These are phyloP conservation scores for Candida wancherniae DNA, from an alignment of 805 yeast genomes.

Conservation along the genomic window DNA sequence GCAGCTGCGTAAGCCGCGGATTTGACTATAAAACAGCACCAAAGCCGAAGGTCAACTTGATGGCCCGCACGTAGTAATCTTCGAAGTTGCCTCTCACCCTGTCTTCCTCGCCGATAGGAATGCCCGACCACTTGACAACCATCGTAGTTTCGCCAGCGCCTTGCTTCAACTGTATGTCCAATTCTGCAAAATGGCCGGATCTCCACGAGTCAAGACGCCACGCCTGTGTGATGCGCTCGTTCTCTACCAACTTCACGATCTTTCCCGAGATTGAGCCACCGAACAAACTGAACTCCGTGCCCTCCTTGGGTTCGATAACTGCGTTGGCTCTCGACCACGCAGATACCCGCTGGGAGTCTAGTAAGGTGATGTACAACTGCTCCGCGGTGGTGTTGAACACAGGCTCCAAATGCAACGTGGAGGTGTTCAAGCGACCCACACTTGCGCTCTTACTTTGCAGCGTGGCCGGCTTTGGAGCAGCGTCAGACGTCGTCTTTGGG, in stretches of 20 bases:
- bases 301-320: constrained; percentile 48
- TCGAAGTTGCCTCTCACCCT: constrained; percentile 79
- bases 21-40: constrained; percentile 90
- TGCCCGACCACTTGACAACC: constrained; percentile 75
- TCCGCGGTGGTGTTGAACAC: constrained; percentile 84
- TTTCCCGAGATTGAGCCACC: constrained; percentile 84
- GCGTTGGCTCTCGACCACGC: constrained; percentile 86
- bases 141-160: constrained; percentile 82
- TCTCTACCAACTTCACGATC: constrained; percentile 53
- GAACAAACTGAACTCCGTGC: constrained; percentile 64
- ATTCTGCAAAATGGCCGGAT: constrained; percentile 68
- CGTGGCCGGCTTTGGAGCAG: constrained; percentile 8
- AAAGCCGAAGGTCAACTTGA: constrained; percentile 89
- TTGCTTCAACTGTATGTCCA: constrained; percentile 64
- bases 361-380: constrained; percentile 71
- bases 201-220: constrained; percentile 95
- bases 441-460: constrained; percentile 5
- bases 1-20: too few species aligned
- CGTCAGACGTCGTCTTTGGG: constrained; percentile 4
- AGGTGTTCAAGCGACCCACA: constrained; percentile 71
- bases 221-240: constrained; percentile 57
- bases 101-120: constrained; percentile 95
- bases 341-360: constrained; percentile 73
- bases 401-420: constrained; percentile 72
- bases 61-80: constrained; percentile 82